Percentiles rank a stretch among this genome's conserved stretches.
phyloP scores from a whole-genome alignment of 805 yeast genomes.

The Kluyveromyces siamensis region DNA sequence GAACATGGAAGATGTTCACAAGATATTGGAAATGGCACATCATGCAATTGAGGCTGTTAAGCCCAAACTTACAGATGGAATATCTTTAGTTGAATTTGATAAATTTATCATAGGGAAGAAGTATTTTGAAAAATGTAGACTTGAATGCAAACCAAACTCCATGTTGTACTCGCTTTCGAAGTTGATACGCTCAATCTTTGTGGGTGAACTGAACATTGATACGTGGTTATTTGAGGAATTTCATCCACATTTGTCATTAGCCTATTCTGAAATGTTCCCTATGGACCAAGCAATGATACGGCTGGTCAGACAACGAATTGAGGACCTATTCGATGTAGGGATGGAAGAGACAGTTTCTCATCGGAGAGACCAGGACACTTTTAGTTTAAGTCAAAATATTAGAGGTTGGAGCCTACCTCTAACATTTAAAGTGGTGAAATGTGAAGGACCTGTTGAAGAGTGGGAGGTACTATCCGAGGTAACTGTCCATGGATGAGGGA shows the following conservation, averaged over 20 bases:
- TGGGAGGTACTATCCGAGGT: conserved; percentile 56
- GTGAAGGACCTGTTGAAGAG: conserved; percentile 62
- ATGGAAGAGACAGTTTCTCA: conserved; percentile 5
- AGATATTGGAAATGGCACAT: conserved; percentile 50
- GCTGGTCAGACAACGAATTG: conserved; percentile 55
- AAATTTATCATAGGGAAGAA: conserved; percentile 19
- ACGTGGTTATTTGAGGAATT: conserved; percentile 51
- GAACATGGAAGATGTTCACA: conserved; percentile 47
- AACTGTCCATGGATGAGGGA: conserved; percentile 18
- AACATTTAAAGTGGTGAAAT: conserved; percentile 49
- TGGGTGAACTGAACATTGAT: conserved; percentile 34
- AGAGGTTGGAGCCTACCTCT: conserved; percentile 59
- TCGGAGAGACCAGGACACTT: conserved; percentile 11
- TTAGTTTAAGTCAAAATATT: conserved; percentile 15
- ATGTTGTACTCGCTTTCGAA: conserved; percentile 30
- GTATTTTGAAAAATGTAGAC: conserved; percentile 22
- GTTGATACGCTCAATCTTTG: conserved; percentile 49
- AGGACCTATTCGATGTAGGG: conserved; percentile 48
- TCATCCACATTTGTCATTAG: conserved; percentile 66
- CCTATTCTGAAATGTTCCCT: conserved; percentile 56
- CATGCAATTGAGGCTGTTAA: conserved; percentile 27
- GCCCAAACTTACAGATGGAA: conserved; percentile 6
- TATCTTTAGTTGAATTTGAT: conserved; percentile 17
- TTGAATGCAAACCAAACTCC: conserved; percentile 20
- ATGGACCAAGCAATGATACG: conserved; percentile 58